phyloP scores from a whole-genome alignment of 805 yeast genomes.

The Zygosaccharomyces bisporus region DNA sequence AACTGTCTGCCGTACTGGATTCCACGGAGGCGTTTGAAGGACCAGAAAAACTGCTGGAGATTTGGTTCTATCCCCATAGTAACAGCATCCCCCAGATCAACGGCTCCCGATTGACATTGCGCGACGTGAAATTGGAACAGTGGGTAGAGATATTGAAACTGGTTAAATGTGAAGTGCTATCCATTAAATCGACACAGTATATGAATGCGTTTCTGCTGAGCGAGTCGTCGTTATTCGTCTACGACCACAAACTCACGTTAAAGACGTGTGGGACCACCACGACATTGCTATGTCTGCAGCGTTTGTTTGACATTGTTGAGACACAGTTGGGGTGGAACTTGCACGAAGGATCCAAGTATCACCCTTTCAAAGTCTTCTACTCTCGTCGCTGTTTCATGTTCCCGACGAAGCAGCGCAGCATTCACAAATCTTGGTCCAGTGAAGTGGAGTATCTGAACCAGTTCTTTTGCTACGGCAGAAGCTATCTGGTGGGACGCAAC shows the following conservation, averaged over 20 bases:
- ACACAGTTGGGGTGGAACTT: slow-evolving; percentile 43
- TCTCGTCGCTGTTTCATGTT: slow-evolving; percentile 91
- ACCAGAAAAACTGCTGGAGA: slow-evolving; percentile 87
- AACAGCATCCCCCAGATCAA: slow-evolving; percentile 29
- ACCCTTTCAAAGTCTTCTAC: slow-evolving; percentile 71
- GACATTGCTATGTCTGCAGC: slow-evolving; percentile 69
- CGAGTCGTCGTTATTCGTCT: slow-evolving; percentile 88
- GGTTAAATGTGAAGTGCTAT: slow-evolving; percentile 85
- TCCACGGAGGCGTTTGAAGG: slow-evolving; percentile 95
- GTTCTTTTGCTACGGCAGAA: slow-evolving; percentile 57
- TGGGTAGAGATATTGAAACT: slow-evolving; percentile 74
- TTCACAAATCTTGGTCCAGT: slow-evolving; percentile 80
- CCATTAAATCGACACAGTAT: slow-evolving; percentile 60
- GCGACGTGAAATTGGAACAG: slow-evolving; percentile 58
- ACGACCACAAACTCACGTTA: slow-evolving; percentile 75
- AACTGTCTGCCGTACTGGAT: slow-evolving; percentile 71
- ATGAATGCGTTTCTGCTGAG: slow-evolving; percentile 83
- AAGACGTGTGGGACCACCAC: slow-evolving; percentile 98
- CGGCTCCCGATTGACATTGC: slow-evolving; percentile 44
- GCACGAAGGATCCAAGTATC: slow-evolving; percentile 20
- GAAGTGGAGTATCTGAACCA: slow-evolving; percentile 70
- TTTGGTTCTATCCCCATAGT: slow-evolving; percentile 71
- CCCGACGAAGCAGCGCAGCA: slow-evolving; percentile 75
- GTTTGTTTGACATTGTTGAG: slow-evolving; percentile 52
- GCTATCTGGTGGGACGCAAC: slow-evolving; percentile 76